A percentile compares a stretch with the other conserved stretches of the same genome.
Conservation (phyloP, 1,284 basidiomycete genomes). For the Athelia sp. region DNA sequence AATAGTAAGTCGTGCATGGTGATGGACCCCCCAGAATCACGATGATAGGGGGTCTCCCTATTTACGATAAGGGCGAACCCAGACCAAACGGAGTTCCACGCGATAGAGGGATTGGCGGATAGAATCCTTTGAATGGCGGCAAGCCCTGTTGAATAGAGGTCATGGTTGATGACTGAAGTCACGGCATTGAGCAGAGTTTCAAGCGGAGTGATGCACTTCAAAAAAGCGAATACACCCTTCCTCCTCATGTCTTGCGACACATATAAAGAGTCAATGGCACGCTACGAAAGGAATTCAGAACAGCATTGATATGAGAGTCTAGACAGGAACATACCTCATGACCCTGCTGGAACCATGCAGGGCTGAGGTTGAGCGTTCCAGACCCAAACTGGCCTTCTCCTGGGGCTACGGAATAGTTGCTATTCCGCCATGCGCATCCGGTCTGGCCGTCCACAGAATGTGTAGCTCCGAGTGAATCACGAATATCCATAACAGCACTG, state of each 20-base stretch:
- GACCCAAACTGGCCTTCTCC: not conserved
- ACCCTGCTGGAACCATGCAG: not conserved
- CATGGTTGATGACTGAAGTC: not conserved
- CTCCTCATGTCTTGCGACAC: not conserved
- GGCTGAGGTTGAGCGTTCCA: not conserved
- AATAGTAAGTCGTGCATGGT: not conserved
- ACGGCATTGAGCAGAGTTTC: not conserved
- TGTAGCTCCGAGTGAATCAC: not conserved
- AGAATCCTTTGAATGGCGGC: not conserved
- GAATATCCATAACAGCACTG: not conserved
- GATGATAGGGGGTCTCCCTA: not conserved
- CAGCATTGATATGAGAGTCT: not conserved
- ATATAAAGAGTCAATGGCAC: not conserved
- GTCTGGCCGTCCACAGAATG: not conserved
- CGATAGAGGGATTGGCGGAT: not conserved
- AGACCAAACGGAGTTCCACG: not conserved
- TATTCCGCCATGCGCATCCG: not conserved
- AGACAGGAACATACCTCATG: not conserved
- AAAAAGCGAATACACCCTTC: not conserved
- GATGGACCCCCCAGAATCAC: not conserved
- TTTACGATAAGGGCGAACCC: not conserved
- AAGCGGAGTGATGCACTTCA: not conserved
- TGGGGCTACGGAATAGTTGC: not conserved
- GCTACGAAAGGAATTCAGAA: not conserved
- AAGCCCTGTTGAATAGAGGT: not conserved